Evolutionary conservation across 306 rosid species (phyloP).

Genomic region (Phaseolus lunatus): DNA sequence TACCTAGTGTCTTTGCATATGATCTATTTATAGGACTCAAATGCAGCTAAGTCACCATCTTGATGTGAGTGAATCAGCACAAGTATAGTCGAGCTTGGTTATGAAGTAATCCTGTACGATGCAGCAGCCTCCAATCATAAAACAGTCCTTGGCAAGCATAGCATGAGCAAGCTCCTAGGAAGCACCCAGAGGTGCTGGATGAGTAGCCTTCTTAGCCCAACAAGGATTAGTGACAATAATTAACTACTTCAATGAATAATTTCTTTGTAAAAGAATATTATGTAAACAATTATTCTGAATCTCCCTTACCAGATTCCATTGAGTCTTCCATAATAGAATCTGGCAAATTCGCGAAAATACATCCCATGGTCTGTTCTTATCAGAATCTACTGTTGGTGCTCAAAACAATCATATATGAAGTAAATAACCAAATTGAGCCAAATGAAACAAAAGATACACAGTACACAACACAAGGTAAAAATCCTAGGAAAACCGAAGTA

Average conservation of each 20-base stretch:
- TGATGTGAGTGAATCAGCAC: background rate
- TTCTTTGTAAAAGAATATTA: background rate
- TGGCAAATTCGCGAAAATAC: background rate
- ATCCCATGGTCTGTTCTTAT: background rate
- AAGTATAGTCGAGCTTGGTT: background rate
- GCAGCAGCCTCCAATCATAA: background rate
- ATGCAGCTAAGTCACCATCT: background rate
- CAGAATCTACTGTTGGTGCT: background rate
- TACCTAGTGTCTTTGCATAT: background rate
- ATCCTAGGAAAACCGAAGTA: constrained; percentile 5
- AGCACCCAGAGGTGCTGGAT: background rate
- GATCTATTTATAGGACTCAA: background rate
- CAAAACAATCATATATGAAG: background rate
- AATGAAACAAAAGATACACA: constrained; percentile 8
- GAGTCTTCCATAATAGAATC: background rate
- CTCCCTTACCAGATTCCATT: background rate
- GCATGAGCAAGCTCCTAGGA: background rate
- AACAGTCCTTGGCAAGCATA: background rate
- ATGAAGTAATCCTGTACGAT: no score
- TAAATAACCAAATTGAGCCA: constrained; percentile 7
- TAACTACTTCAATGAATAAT: background rate
- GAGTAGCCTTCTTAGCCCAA: background rate
- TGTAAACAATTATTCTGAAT: background rate
- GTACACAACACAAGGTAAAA: constrained; percentile 1
- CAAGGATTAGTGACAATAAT: background rate